Evolutionary conservation across 192 early-diverging fungal species (phyloP), one percentile per base, ranked within the genome.

Genomic region (Coemansia asiatica): DNA sequence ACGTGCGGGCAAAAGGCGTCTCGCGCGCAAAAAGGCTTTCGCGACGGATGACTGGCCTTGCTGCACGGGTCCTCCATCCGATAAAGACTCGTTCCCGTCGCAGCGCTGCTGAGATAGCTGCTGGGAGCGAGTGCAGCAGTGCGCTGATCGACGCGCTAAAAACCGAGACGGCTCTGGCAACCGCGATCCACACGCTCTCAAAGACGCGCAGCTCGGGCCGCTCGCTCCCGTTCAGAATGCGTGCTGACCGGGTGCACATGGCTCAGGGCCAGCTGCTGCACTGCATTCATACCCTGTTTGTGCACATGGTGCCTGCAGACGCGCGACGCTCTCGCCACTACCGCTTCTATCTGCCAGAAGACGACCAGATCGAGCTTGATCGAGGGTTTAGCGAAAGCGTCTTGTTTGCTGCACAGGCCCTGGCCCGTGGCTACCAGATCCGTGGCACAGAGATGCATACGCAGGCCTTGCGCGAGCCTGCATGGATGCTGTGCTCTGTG

Each of bases 341-440:
- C 65, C 75, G 86, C 28, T 73, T 68, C 22, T 82, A 84, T 48
- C 63, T 90, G 15, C 86, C 89, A 10, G 82, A 86, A 40, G 89
- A 90, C 54, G 89, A 90, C 72, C 88, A 88, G 75, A 44, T 74
- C 5, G 89, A 90, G 83, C 75, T 90, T 28, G 85, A 87, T 49
- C 83, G 79, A 29, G 85, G 84, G 8, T 90, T 88, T 77, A 81
- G 75, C 68, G 89, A 90, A 65, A 88, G 87, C 69, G 87, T 90
- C n/a, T 64, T 87, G 59, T 90, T 88, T 71, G 89, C 89, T 6
- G 85, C 86, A 0, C 89, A 90, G 76, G 89, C 89, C 0, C 66
- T 90, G 59, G 78, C 82, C 3, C 60, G 79, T 6, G 89, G 89
- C 15, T 88, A 85, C 68, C 81, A 87, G 61, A 90, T 90, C 66